These are phyloP conservation scores for Tetracladium maxilliforme DNA, from an alignment of 2,329 filamentous ascomycete genomes.

Conservation along the genomic window DNA sequence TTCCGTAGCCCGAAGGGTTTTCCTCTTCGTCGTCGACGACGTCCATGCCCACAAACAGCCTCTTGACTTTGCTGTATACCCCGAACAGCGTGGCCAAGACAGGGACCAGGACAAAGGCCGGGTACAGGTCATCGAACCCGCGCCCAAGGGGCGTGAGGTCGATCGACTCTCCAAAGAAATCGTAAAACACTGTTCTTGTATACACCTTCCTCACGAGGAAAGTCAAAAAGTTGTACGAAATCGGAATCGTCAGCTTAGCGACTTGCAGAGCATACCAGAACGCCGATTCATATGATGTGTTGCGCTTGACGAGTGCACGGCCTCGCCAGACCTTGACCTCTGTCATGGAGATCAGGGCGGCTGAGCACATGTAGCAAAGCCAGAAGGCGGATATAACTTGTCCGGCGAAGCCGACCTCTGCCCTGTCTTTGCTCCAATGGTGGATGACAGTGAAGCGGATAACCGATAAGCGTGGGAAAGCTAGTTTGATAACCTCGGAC, in stretches of 20 bases:
- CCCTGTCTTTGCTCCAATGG: constrained; percentile 51
- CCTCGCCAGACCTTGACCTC: constrained; percentile 98
- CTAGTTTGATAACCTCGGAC: constrained; percentile 84
- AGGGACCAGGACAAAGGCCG: constrained; percentile 73
- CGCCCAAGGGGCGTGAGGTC: constrained; percentile 69
- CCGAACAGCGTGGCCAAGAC: constrained; percentile 80
- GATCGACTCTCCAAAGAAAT: constrained; percentile 72
- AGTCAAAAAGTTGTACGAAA: constrained; percentile 93
- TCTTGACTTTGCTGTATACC: constrained; percentile 69
- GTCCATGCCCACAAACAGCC: constrained; percentile 58
- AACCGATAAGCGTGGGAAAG: constrained; percentile 61
- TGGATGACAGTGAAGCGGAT: constrained; percentile 40
- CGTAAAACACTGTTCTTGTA: constrained; percentile 67
- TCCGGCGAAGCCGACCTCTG: constrained; percentile 71
- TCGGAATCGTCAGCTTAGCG: constrained; percentile 79
- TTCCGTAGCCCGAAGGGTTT: constrained; percentile 50
- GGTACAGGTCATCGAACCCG: constrained; percentile 81
- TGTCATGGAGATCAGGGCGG: constrained; percentile 73
- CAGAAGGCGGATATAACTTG: constrained; percentile 75
- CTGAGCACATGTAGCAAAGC: constrained; percentile 93
- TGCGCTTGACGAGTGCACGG: constrained; percentile 73
- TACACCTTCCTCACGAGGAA: constrained; percentile 66
- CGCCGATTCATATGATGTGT: constrained; percentile 84
- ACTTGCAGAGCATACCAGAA: constrained; percentile 95
- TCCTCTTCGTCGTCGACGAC: constrained; percentile 62